A percentile compares a stretch with the other conserved stretches of the same genome.
phyloP scores from a whole-genome alignment of 805 yeast genomes.

The Hanseniaspora jakobsenii region DNA sequence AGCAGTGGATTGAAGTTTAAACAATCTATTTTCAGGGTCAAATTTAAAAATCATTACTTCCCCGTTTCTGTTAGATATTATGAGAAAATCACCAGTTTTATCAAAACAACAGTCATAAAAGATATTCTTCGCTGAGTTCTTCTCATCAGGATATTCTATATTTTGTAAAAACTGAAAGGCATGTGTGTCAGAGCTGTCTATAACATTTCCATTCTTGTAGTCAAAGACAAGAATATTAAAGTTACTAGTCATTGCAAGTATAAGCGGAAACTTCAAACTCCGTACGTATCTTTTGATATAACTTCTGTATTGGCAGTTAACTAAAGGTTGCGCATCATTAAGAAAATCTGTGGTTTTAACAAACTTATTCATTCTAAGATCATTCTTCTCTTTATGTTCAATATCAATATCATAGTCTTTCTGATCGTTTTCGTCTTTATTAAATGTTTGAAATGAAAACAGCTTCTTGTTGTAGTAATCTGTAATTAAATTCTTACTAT shows the following conservation, averaged over 20 bases:
- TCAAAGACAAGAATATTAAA: conserved; percentile 7
- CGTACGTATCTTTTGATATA: background rate
- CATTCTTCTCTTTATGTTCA: too few species aligned
- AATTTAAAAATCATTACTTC: conserved; percentile 22
- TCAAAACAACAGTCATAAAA: conserved; percentile 12
- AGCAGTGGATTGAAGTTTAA: too few species aligned
- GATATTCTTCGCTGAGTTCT: background rate
- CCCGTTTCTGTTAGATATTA: conserved; percentile 24
- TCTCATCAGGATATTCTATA: background rate
- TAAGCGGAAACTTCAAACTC: background rate
- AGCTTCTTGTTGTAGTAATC: background rate
- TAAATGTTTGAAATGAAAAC: background rate
- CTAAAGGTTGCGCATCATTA: background rate
- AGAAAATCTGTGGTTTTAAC: background rate
- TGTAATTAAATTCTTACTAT: background rate
- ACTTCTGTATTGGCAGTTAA: background rate
- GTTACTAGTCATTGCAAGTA: conserved; percentile 5
- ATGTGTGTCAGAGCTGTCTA: background rate
- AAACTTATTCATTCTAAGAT: background rate
- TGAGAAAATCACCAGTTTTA: conserved; percentile 17
- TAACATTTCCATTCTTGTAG: background rate
- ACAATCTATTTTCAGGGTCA: conserved; percentile 18
- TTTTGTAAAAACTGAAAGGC: conserved; percentile 8
- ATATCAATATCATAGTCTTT: background rate
- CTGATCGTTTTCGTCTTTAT: background rate